phyloP scores from a whole-genome alignment of 257 asterid genomes.

The Jaltomata sinuosa region DNA sequence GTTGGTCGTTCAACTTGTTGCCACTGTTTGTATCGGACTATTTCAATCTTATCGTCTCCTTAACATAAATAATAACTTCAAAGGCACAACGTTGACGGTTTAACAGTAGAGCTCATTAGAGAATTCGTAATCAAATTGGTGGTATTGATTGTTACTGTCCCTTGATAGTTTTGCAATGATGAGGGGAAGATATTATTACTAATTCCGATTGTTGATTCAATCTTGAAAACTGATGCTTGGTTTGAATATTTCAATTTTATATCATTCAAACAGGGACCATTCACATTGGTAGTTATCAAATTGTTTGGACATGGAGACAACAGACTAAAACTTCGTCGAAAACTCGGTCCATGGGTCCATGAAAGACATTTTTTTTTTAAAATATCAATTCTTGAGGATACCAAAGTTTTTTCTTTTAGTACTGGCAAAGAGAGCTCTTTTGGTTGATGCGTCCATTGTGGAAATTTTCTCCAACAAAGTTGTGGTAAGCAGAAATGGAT shows the following conservation, averaged over 20 bases:
- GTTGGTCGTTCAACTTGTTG: background rate
- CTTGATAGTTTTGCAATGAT: background rate
- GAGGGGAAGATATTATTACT: background rate
- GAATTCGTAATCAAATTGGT: background rate
- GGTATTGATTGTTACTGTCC: background rate
- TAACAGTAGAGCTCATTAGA: background rate
- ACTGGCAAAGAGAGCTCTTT: background rate
- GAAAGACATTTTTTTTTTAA: background rate
- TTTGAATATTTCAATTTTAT: background rate
- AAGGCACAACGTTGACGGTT: background rate
- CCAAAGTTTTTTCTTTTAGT: background rate
- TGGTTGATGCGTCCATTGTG: no score
- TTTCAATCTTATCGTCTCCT: background rate
- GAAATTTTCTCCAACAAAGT: no score
- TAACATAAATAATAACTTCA: background rate
- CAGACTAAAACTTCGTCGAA: background rate
- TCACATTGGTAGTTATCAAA: background rate
- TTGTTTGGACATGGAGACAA: background rate
- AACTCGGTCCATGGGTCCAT: background rate
- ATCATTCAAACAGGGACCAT: background rate
- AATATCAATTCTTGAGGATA: no score
- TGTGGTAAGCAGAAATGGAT: slow-evolving; percentile 18
- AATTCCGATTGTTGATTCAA: background rate
- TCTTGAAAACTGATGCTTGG: background rate
- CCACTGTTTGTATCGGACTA: background rate